Base-by-base conservation (phyloP, 148 eudicot genomes). In the Rhododendron griersonianum region DNA sequence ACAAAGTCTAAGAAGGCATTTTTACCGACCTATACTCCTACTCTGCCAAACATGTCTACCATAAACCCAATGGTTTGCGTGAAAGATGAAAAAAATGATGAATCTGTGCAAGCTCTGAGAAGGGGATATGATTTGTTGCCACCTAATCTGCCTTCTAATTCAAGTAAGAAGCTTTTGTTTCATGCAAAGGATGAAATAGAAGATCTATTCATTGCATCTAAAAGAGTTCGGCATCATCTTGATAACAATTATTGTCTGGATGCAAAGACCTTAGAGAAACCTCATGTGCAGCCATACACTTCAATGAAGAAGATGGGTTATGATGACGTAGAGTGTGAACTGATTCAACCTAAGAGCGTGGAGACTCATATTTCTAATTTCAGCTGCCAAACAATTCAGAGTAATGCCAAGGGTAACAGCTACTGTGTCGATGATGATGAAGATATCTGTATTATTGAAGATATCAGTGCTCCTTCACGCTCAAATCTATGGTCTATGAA, bases 381-480 rank as follows among this genome's bases (percentile, higher is more conserved):
- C 21, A 83, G 79, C 47, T 85, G 63, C 78, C 92, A 88, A 88
- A 88, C 87, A 84, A 50, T 79, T 69, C 88, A 81, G 78, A 80
- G 74, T 61, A 84, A 61, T 79, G 86, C 85, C 53, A 85, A 77
- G 15, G 88, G 80, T 61, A 47, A 83, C 77, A 83, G 80, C 78
- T 87, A 80, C 85, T 81, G 84, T 79, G 90, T 83, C 81, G 95
- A 92, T 48, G 91, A 92, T 28, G 93, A 93, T 55, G 71, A 86
- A 84, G 98, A 96, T 88, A 65, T 94, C 78, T 91, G 94, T 86
- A 90, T 95, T 88, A 87, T 95, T 87, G 99, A 97, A 89, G 88
- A 92, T 87, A 75, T 90, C 50, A 92, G 94, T 88, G 95, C 73
- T 44, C 90, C 87, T 82, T 87, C 90, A 35, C 83, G 80, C 33